phyloP scores from a whole-genome alignment of 176 grass and related monocot genomes.

The Olyra latifolia region DNA sequence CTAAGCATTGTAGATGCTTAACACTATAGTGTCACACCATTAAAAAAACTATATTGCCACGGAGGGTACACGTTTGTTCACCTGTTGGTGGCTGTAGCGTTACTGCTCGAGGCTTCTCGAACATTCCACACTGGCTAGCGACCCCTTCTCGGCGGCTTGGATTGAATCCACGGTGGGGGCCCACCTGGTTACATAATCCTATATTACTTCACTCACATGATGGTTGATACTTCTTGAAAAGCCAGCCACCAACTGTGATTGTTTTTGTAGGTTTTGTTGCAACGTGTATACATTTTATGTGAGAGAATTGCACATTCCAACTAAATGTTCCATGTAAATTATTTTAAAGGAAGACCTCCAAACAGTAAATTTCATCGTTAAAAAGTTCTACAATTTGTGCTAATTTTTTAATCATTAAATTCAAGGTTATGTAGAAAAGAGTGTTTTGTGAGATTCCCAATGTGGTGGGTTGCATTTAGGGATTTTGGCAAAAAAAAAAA shows the following conservation, averaged over 20 bases:
- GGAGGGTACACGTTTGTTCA: background rate
- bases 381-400: background rate
- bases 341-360: background rate
- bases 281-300: background rate
- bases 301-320: background rate
- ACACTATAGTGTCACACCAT: too few species aligned
- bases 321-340: background rate
- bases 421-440: background rate
- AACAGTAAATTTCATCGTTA: background rate
- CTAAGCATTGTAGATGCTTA: too few species aligned
- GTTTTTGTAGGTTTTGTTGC: background rate
- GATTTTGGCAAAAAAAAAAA: background rate
- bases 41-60: too few species aligned
- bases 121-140: background rate
- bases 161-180: background rate
- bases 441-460: background rate
- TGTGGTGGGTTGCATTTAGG: background rate
- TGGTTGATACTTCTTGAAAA: background rate
- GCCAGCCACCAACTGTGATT: background rate
- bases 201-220: constrained; percentile 3
- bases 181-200: background rate
- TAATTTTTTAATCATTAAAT: background rate
- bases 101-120: background rate
- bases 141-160: background rate
- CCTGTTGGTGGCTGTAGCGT: background rate